Evolutionary conservation across 139 green algal genomes (phyloP), one percentile per base, ranked within the genome.

Genomic region (Chlorella ohadii): DNA sequence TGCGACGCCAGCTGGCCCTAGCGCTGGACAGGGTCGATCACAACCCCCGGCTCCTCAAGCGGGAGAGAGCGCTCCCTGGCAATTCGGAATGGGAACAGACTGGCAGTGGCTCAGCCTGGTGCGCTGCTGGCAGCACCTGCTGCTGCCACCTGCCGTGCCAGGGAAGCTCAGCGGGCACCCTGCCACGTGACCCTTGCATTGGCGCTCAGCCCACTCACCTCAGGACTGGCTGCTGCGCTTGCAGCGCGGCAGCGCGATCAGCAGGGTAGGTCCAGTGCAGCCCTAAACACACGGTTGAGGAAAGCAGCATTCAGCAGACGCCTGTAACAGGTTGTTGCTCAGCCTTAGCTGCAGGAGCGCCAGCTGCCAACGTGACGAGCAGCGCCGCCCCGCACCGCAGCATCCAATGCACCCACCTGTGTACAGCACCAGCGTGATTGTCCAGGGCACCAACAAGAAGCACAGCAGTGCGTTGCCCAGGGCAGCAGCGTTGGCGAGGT

Each of bases 191-290:
- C 7, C 44, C 9, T 9, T 51, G 44, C 51, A 55, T 11, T 16
- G 44, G 7, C 6, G 44, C 6, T 6, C 44, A 33, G 38, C 70
- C 23, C n/a, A 4, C 76, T 28, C n/a, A 57, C 76, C 76, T 82
- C 22, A 82, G 76, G 59, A 57, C 38, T 59, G 28, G 39, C 13
- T 39, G 76, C 41, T 89, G 63, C 61, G 55, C 61, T 20, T 68
- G 47, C 64, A 90, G 72, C 19, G 82, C 81, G 1, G 31, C 56
- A 4, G 55, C 51, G 74, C 74, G 89, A 76, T 92, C 90, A 2
- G 66, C 63, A 1, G 88, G 86, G 64, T 93, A 93, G 12, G 90
- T 93, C 19, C 79, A 87, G 59, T 93, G 90, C 68, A 93, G 78
- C 0, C 85, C 88, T 85, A 82, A 34, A 66, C 44, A 51, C 6